Evolutionary conservation across 116 monocot genomes (phyloP).

Genomic region (Papilionanthe hybrid): DNA sequence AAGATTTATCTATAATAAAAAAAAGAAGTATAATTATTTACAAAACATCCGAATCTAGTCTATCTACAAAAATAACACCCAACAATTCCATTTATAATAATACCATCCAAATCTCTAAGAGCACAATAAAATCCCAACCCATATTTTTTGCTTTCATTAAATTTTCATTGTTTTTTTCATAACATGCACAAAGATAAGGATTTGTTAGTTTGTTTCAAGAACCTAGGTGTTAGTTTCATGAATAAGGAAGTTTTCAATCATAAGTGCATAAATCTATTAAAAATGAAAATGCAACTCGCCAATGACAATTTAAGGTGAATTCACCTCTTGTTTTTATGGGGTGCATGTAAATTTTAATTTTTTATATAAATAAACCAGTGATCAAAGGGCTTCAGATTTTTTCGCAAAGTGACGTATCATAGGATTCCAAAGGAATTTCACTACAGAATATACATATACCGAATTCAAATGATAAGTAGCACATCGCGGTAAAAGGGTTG

Average conservation of each 20-base stretch:
- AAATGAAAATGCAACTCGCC: neutral
- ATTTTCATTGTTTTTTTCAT: no score
- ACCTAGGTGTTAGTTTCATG: no score
- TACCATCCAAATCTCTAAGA: no score
- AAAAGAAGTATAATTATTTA: neutral
- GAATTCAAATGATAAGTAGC: neutral
- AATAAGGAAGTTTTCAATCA: no score
- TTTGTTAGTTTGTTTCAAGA: no score
- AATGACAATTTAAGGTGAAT: neutral
- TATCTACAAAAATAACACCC: no score
- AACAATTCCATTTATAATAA: no score
- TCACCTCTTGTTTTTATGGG: neutral
- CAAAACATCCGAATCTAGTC: no score
- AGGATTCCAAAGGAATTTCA: neutral
- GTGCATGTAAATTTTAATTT: neutral
- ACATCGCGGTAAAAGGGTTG: neutral
- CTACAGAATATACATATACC: neutral
- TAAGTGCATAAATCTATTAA: neutral
- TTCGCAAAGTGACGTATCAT: neutral
- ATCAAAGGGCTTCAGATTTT: neutral
- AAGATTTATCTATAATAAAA: constrained; percentile 4
- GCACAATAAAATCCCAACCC: no score
- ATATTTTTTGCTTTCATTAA: no score
- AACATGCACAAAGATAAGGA: no score
- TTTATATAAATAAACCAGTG: neutral